phyloP scores from a whole-genome alignment of 768 basidiomycete genomes.

The Suillus brevipes region DNA sequence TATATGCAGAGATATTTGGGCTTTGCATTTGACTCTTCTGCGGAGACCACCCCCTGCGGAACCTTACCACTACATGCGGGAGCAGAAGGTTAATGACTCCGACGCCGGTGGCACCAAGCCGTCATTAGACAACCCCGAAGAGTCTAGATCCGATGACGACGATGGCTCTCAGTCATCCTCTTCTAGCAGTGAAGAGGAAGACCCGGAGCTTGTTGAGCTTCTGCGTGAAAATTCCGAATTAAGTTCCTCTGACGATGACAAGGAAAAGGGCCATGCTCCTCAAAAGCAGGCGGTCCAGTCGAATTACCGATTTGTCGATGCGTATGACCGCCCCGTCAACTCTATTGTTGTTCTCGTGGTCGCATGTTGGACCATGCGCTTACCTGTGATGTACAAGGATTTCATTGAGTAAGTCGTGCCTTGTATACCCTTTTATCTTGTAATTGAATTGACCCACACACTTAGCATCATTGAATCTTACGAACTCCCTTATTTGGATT shows the following conservation, averaged over 20 bases:
- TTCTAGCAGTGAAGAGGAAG: slow-evolving; percentile 26
- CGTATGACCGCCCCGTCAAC: slow-evolving; percentile 43
- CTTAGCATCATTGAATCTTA: slow-evolving; percentile 72
- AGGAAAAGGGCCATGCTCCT: slow-evolving; percentile 10
- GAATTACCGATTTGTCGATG: slow-evolving; percentile 23
- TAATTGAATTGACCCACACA: slow-evolving; percentile 14
- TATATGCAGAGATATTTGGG: slow-evolving; percentile 82
- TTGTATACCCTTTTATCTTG: not conserved
- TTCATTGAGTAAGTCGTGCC: slow-evolving; percentile 58
- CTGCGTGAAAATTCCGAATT: slow-evolving; percentile 40
- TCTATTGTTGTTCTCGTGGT: slow-evolving; percentile 70
- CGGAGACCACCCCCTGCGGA: slow-evolving; percentile 62
- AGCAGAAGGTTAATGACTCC: slow-evolving; percentile 27
- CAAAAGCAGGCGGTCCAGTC: slow-evolving; percentile 10
- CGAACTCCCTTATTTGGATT: slow-evolving; percentile 80
- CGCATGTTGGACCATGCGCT: slow-evolving; percentile 76
- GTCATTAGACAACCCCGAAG: slow-evolving; percentile 6
- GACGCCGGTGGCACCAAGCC: slow-evolving; percentile 11
- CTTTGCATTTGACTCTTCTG: slow-evolving; percentile 64
- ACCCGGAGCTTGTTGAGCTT: slow-evolving; percentile 40
- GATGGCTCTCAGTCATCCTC: slow-evolving; percentile 11
- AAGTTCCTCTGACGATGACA: slow-evolving; percentile 26
- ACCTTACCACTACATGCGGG: slow-evolving; percentile 51
- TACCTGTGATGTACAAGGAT: slow-evolving; percentile 77
- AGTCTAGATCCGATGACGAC: slow-evolving; percentile 19